Evolutionary conservation across 495 filamentous ascomycete genomes (phyloP).

Genomic region (Penicillium bialowiezense): DNA sequence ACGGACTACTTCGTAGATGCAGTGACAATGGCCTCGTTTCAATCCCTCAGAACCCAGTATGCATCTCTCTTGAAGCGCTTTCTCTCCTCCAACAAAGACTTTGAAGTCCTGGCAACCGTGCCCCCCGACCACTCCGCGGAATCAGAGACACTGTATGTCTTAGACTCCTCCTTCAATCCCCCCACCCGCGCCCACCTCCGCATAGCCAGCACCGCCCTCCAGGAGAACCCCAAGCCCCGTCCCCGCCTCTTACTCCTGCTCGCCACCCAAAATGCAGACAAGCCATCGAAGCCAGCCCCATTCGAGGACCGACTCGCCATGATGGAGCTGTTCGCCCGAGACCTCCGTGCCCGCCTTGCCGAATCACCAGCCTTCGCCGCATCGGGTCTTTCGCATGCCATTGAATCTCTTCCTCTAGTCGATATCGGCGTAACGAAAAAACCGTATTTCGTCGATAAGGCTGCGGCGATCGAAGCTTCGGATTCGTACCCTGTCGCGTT

Average conservation of each 20-base stretch:
- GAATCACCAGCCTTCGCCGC: constrained; percentile 5
- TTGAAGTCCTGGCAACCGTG: constrained; percentile 60
- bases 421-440: constrained; percentile 81
- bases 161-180: constrained; percentile 96
- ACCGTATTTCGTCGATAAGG: constrained; percentile 86
- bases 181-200: constrained; percentile 79
- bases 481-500: constrained; percentile 44
- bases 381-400: constrained; percentile 4
- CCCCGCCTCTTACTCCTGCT: constrained; percentile 75
- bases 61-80: constrained; percentile 55
- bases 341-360: constrained; percentile 45
- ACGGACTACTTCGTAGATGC: no score
- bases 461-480: constrained; percentile 57
- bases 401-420: constrained; percentile 39
- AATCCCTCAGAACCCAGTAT: constrained; percentile 30
- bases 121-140: constrained; percentile 25
- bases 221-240: constrained; percentile 27
- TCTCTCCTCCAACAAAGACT: constrained; percentile 49
- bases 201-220: constrained; percentile 69
- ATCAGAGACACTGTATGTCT: constrained; percentile 64
- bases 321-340: constrained; percentile 79
- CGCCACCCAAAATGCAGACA: constrained; percentile 90
- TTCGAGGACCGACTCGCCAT: constrained; percentile 82
- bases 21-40: constrained; percentile 38
- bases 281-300: constrained; percentile 74